phyloP scores from a whole-genome alignment of 305 asterid species.

The Solanum hybrid region DNA sequence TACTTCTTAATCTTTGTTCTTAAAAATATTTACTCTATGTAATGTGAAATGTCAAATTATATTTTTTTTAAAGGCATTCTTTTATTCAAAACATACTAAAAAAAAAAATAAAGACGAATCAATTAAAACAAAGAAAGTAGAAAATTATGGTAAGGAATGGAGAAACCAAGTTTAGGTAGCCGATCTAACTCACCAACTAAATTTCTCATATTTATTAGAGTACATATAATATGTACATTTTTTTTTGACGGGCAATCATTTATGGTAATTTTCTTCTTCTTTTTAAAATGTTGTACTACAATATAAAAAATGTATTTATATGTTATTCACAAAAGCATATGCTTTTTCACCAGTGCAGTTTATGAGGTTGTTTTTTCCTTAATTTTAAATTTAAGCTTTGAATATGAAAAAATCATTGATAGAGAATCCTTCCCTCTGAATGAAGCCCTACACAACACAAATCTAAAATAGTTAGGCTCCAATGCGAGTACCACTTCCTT shows the following conservation, averaged over 20 bases:
- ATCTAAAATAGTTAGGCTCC: no score
- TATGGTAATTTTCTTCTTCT: not conserved
- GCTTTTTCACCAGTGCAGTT: fast-evolving
- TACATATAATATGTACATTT: not conserved
- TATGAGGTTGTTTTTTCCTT: not conserved
- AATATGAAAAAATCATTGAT: no score
- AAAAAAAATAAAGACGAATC: no score
- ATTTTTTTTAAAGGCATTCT: not conserved
- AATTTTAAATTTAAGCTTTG: not conserved
- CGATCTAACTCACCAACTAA: not conserved
- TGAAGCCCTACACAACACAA: no score
- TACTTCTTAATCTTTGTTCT: not conserved
- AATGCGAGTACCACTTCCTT: not conserved
- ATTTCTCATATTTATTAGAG: not conserved
- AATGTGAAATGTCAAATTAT: not conserved
- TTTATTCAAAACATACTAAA: no score
- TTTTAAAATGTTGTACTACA: no score
- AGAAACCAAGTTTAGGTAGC: not conserved
- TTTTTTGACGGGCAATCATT: not conserved
- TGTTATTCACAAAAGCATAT: not conserved
- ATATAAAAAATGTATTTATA: no score
- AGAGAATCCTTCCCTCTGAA: fast-evolving
- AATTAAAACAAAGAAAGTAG: not conserved
- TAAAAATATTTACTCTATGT: not conserved
- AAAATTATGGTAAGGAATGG: not conserved